Base-by-base conservation (phyloP, 1,284 basidiomycete genomes). In the Phaffia rhodozyma region DNA sequence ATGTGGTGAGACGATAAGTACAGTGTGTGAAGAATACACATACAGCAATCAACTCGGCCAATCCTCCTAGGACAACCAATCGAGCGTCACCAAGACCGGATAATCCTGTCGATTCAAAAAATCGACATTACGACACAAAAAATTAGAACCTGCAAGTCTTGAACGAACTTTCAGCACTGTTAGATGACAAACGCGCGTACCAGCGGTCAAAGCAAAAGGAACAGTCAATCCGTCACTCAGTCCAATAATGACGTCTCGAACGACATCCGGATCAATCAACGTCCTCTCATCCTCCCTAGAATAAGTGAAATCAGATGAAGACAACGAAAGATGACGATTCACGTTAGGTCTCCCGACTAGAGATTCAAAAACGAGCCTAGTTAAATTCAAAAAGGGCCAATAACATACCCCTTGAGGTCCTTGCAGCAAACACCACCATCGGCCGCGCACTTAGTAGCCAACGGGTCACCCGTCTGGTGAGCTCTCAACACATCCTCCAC, bases 211-310 rank as follows among this genome's bases (percentile, higher is more conserved):
- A 2, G 91, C 91, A 73, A 93, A 93, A 0, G 91, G 91, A 0
- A 96, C 91, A 0, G 91, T 96, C 55, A 97, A 78, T n/a, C 94
- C 94, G 73, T 98, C 94, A 0, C 88, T 90, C 13, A 97, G 83
- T 55, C 94, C 94, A 70, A 97, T 97, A 71, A 61, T 75, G 73
- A 77, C 70, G 67, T 78, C 76, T 38, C 76, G 70, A 34, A 78
- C 74, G 54, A 78, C 73, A 65, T 78, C 76, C 3, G 75, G 76
- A 29, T 71, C 68, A 63, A 78, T 72, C 23, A 78, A 68, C 63
- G 73, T 71, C 55, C 77, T 67, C 70, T 78, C 75, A 66, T 77
- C 76, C n/a, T 76, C 75, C 16, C 38, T 43, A 43, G 13, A 43
- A 11, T 7, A 43, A 43, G 38, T 11, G 5, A 2, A 43, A 43